A percentile compares a stretch with the other conserved stretches of the same genome.
Evolutionary conservation across 192 early-diverging fungal species (phyloP).

Genomic region (Gamsiella multidivaricata): DNA sequence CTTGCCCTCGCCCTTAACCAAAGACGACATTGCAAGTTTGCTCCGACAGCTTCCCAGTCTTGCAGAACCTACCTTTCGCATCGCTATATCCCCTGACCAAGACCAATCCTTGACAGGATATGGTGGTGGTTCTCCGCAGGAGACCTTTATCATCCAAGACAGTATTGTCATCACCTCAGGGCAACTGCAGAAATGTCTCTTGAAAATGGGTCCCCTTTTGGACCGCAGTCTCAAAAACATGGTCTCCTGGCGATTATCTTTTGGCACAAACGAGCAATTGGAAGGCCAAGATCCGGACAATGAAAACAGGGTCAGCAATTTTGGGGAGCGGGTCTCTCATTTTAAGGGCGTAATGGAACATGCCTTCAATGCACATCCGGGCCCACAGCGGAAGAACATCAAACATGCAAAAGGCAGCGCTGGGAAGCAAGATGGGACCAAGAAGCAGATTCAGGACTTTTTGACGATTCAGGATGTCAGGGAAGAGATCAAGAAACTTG

Average conservation of each 20-base stretch:
- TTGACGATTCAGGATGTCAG: conserved; percentile 41
- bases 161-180: conserved; percentile 41
- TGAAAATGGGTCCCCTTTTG: conserved; percentile 41
- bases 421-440: not conserved
- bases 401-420: not conserved
- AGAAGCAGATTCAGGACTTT: conserved; percentile 45
- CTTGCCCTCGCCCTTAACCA: conserved; percentile 37
- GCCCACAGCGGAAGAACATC: not conserved
- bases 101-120: conserved; percentile 42
- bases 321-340: not conserved
- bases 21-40: conserved; percentile 24
- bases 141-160: conserved; percentile 22
- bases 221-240: conserved; percentile 27
- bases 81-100: conserved; percentile 28
- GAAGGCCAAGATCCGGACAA: conserved; percentile 7
- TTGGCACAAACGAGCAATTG: conserved; percentile 13
- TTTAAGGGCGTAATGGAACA: conserved; percentile 11
- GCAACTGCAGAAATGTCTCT: conserved; percentile 43
- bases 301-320: not conserved
- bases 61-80: conserved; percentile 15
- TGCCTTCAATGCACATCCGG: not conserved
- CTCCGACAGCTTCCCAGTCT: conserved; percentile 41
- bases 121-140: conserved; percentile 26
- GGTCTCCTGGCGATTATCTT: conserved; percentile 39
- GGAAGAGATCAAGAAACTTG: conserved; percentile 26